Evolutionary conservation across 1,284 basidiomycete genomes (phyloP), one percentile per base, ranked within the genome.

Genomic region (Cryptococcus amylolentus): DNA sequence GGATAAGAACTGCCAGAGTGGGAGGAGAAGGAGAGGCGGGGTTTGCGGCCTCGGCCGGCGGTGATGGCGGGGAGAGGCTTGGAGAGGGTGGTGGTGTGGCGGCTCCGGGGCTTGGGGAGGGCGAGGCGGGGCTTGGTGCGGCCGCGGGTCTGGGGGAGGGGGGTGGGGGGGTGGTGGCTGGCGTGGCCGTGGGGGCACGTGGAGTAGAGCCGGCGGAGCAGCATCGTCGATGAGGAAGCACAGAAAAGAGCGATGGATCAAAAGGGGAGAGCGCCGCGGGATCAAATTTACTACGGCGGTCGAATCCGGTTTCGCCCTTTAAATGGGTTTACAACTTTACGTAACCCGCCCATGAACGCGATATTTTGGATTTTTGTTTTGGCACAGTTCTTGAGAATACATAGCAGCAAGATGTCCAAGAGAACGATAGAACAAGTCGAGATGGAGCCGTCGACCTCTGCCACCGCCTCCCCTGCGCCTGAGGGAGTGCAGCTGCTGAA

Each of bases 201-300:
- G 16, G 67, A 69, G 62, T 70, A 71, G 5, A 72, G 62, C 31
- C 70, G 61, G 49, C 70, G 65, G 14, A 66, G 53, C 18, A 72
- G 55, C 66, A 70, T 70, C 53, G 48, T 61, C 23, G 23, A 28
- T 23, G 35, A 37, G 18, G 23, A 13, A 44, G 41, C 2, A 44
- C n/a, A 16, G 10, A 52, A 52, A 28, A 41, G 20, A 28, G 16
- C 20, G 37, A 54, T 16, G 3, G 45, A 39, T 16, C n/a, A 14
- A 40, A 51, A 40, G 40, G 38, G 35, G 12, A 31, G 10, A 9
- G 26, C 1, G n/a, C 20, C 9, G 16, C 26, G 6, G 28, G 45
- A 35, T 39, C 49, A 48, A 51, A 46, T 2, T 23, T 16, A 13
- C 26, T 23, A 13, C 26, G 2, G 39, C n/a, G 18, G n/a, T n/a